Base-by-base conservation (phyloP, 2,329 filamentous ascomycete species). In the Nakataea oryzae region DNA sequence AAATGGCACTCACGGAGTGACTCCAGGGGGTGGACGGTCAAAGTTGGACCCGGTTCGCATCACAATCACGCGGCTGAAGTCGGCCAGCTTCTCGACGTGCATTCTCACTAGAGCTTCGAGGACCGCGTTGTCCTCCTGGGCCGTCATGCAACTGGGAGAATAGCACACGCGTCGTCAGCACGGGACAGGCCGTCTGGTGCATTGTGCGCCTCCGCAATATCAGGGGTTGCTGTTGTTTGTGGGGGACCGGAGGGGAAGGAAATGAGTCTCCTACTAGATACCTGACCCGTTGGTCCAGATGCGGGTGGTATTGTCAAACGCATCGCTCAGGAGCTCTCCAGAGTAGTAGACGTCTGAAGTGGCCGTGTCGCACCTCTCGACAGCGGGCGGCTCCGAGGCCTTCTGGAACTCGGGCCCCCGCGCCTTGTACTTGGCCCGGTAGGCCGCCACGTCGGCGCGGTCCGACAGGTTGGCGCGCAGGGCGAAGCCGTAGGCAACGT, bases 271-370 rank as follows among this genome's bases (percentile, higher is more conserved):
- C n/a, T 56, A 56, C 24, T 90, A 90, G 7, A 78, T 72, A 0
- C 85, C 86, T 0, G 81, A 83, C 3, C 86, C 86, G 68, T 90
- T 90, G 2, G 88, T 91, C 74, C 86, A 83, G 0, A 88, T 68
- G 0, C 67, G 73, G 3, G 85, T 87, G 26, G 82, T 87, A 65
- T 87, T 85, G 67, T 84, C 85, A 69, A 91, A 90, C 0, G 83
- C 81, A 57, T 83, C 79, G 12, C 82, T 78, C 3, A 91, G 79
- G 26, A 84, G 70, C 0, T 72, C 76, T 9, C 88, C 88, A 2
- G 81, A 84, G 73, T 81, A 91, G 74, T 90, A 91, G 21, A 89
- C 86, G 69, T 91, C 88, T 55, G 84, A 87, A 0, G 88, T 90
- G 0, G 85, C 85, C 7, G 81, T 79, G 68, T 91, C 88, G 67